A percentile compares a stretch with the other conserved stretches of the same genome.
Conservation (phyloP, 2,329 filamentous ascomycete species). For the Zarea fungicola region DNA sequence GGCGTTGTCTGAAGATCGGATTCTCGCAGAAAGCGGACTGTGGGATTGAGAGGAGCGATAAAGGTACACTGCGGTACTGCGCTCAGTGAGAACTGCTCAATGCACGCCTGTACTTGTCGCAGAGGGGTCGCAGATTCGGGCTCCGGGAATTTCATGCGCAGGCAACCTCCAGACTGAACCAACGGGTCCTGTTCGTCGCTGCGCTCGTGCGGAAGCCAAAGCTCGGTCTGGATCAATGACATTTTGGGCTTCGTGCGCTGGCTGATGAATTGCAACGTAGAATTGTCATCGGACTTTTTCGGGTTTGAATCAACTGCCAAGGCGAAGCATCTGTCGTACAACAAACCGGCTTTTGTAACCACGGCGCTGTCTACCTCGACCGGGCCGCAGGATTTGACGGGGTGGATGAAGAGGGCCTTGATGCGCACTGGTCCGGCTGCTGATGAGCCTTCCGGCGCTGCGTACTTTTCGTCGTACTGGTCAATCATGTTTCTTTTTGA, state of each 20-base stretch:
- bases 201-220: conserved; percentile 14
- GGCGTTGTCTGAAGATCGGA: conserved; percentile 1
- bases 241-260: conserved; percentile 20
- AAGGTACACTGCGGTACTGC: conserved; percentile 3
- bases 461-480: conserved; percentile 19
- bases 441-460: background rate
- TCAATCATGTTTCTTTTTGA: conserved; percentile 22
- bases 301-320: conserved; percentile 24
- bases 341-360: conserved; percentile 22
- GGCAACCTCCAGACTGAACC: conserved; percentile 12
- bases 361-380: conserved; percentile 20
- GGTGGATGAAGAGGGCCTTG: conserved; percentile 25
- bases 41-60: conserved; percentile 1
- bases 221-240: conserved; percentile 15
- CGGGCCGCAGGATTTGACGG: conserved; percentile 24
- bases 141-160: conserved; percentile 11
- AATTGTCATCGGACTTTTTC: conserved; percentile 14
- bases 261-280: conserved; percentile 23
- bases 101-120: background rate
- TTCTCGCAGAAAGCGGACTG: background rate
- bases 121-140: background rate
- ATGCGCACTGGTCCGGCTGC: conserved; percentile 16
- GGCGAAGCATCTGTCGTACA: conserved; percentile 23
- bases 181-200: conserved; percentile 4
- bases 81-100: background rate